These are phyloP conservation scores for Panaeolus cyanescens DNA, from an alignment of 768 basidiomycete species.

Conservation along the genomic window DNA sequence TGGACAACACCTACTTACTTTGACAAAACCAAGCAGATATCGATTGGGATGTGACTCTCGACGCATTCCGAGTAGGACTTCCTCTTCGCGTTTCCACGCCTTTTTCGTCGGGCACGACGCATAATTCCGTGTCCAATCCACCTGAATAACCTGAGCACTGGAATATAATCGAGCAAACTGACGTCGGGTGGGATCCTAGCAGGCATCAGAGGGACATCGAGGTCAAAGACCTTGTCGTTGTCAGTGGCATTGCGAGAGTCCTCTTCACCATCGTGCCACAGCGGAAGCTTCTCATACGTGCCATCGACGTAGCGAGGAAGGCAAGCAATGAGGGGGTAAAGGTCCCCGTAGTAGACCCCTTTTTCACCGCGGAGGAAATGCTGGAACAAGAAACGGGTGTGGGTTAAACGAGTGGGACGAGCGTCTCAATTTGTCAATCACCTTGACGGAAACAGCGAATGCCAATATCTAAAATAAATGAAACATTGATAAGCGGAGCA, in stretches of 20 bases:
- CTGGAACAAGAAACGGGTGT: slow-evolving; percentile 25
- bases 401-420: neutral
- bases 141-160: slow-evolving; percentile 54
- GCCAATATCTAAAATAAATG: slow-evolving; percentile 54
- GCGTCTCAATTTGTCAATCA: no score
- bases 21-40: slow-evolving; percentile 53
- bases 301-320: slow-evolving; percentile 57
- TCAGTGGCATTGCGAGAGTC: slow-evolving; percentile 12
- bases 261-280: slow-evolving; percentile 50
- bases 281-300: slow-evolving; percentile 49
- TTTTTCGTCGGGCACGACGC: slow-evolving; percentile 11
- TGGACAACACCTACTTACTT: slow-evolving; percentile 28
- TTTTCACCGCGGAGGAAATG: slow-evolving; percentile 69
- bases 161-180: slow-evolving; percentile 55
- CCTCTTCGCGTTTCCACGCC: slow-evolving; percentile 17
- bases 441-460: slow-evolving; percentile 68
- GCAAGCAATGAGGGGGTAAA: slow-evolving; percentile 69
- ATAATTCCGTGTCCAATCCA: slow-evolving; percentile 20
- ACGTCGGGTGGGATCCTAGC: slow-evolving; percentile 59
- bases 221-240: slow-evolving; percentile 25
- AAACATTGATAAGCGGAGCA: neutral
- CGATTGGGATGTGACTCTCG: slow-evolving; percentile 66
- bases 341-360: slow-evolving; percentile 73
- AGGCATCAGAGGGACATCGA: slow-evolving; percentile 44
- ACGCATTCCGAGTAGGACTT: slow-evolving; percentile 30